Conservation (phyloP, 495 filamentous ascomycete genomes). For the Schizothecium vesticola region DNA sequence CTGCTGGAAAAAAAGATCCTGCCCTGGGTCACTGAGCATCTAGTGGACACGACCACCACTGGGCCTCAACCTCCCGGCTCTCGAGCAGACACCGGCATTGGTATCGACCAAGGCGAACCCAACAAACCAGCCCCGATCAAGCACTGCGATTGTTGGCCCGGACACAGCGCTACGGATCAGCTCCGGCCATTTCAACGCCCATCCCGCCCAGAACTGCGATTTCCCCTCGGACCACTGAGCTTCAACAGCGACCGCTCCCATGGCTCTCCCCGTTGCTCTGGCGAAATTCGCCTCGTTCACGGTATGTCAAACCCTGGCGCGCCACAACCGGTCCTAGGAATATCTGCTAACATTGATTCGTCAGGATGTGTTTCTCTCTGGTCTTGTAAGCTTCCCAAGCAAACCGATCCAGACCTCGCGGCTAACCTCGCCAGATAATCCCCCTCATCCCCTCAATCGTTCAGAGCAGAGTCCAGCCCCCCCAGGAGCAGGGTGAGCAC, state of each 20-base stretch:
- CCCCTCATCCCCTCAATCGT: conserved; percentile 27
- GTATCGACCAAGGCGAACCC: not conserved
- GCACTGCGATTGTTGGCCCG: too few species aligned
- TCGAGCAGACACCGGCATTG: not conserved
- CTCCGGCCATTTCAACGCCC: too few species aligned
- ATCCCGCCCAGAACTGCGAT: not conserved
- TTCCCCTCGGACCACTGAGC: not conserved
- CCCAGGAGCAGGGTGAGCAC: conserved; percentile 18
- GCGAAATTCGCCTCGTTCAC: conserved; percentile 17
- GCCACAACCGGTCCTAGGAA: not conserved
- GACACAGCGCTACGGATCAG: too few species aligned
- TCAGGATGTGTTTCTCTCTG: conserved; percentile 16
- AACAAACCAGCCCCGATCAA: not conserved
- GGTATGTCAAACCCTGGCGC: not conserved
- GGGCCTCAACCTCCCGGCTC: not conserved
- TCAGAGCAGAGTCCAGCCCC: conserved; percentile 9
- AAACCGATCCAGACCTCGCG: not conserved
- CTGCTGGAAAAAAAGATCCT: not conserved
- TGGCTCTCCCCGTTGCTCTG: conserved; percentile 7
- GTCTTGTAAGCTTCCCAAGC: conserved; percentile 10
- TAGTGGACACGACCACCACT: not conserved
- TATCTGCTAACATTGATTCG: not conserved
- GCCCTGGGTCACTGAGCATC: not conserved
- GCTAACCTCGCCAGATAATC: conserved; percentile 10
- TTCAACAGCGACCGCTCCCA: not conserved